Base-by-base conservation (phyloP, 768 basidiomycete species). In the Suillus subluteus region DNA sequence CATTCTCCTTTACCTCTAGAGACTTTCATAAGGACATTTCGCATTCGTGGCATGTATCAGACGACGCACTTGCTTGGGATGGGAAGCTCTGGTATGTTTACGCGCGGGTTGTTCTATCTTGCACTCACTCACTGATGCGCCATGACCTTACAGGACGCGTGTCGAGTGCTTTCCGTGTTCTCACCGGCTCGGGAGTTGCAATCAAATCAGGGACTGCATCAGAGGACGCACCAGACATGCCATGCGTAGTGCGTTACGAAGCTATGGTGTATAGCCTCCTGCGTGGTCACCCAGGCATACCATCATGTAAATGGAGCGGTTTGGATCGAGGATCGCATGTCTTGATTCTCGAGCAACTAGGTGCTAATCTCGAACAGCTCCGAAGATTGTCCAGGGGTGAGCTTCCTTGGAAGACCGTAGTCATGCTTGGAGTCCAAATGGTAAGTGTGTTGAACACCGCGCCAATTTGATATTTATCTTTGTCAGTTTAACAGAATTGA, bases 381-480 rank as follows among this genome's bases (percentile, higher is more conserved):
- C 56, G 43, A 0, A 50, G 58, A n/a, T 23, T 72, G 32, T 75
- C 72, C 63, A 64, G 70, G 52, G 66, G 69, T 0, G 55, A 54
- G 21, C 66, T 75, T 32, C 40, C 66, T 7, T 21, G 73, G 26
- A 72, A 71, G 62, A 74, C 72, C 5, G 67, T 73, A 13, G 61
- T 67, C 23, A 71, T 75, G 72, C 59, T 75, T 0, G 72, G 58
- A 12, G 61, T 68, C 9, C 74, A 75, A 32, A 32, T 32, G 32
- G 32, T 32, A 61, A 55, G 65, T 37, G 50, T 52, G 26, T 52
- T 3, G 26, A 30, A 30, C 26, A 9, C 15, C 15, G 38, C 7
- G 15, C 23, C 23, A 4, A 13, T 40, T 21, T 62, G 35, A 52
- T 52, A 30, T 30, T 16, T 0, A 30, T 52, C 4, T 48, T 35